A percentile compares a stretch with the other conserved stretches of the same genome.
These are phyloP conservation scores for Penicillium expansum DNA, from an alignment of 2,329 filamentous ascomycete species.

Conservation along the genomic window DNA sequence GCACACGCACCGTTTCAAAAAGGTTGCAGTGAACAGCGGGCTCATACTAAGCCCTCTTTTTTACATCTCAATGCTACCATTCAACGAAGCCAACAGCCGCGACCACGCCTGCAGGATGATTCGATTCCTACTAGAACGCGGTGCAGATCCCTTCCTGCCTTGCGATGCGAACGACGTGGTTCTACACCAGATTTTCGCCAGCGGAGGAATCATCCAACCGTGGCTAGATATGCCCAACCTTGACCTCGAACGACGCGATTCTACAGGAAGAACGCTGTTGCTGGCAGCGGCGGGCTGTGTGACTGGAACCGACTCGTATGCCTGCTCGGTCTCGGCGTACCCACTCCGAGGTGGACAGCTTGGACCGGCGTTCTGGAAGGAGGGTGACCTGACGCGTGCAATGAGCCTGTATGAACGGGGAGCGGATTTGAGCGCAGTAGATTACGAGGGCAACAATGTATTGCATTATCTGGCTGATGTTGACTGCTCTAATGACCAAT, in stretches of 20 bases:
- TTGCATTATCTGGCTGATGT: slow-evolving; percentile 6
- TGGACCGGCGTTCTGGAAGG: neutral
- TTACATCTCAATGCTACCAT: slow-evolving; percentile 17
- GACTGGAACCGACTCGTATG: slow-evolving; percentile 11
- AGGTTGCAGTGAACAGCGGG: neutral
- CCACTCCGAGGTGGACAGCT: neutral
- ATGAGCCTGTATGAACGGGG: slow-evolving; percentile 9
- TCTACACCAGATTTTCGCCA: slow-evolving; percentile 12
- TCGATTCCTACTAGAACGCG: slow-evolving; percentile 11
- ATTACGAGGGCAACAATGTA: slow-evolving; percentile 4
- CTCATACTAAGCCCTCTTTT: slow-evolving; percentile 12
- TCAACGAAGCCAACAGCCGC: slow-evolving; percentile 16
- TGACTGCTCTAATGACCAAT: neutral
- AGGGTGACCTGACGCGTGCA: slow-evolving; percentile 7
- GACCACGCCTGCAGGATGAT: slow-evolving; percentile 15
- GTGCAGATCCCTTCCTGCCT: slow-evolving; percentile 16
- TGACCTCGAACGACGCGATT: slow-evolving; percentile 17
- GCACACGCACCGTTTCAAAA: slow-evolving; percentile 10
- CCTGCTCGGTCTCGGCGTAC: neutral
- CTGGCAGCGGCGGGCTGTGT: slow-evolving; percentile 11
- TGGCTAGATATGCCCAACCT: slow-evolving; percentile 13
- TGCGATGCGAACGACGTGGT: slow-evolving; percentile 7
- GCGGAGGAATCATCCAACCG: slow-evolving; percentile 17
- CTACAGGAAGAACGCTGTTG: slow-evolving; percentile 15
- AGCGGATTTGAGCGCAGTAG: slow-evolving; percentile 2